Evolutionary conservation across 805 yeast genomes (phyloP).

Genomic region (Wickerhamiella nectarea): DNA sequence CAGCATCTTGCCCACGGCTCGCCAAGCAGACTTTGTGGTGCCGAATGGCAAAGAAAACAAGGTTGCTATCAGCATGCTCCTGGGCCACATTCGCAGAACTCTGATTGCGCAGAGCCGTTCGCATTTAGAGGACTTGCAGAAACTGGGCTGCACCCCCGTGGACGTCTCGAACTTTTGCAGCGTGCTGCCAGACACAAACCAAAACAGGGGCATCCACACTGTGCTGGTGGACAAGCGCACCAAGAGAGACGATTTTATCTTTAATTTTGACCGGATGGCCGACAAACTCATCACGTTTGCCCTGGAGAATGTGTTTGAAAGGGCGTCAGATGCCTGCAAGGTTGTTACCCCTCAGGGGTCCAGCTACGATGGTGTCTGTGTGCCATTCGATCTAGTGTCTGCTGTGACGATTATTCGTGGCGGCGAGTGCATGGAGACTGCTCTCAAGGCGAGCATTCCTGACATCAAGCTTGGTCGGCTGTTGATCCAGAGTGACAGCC

Average conservation of each 20-base stretch:
- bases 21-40: constrained; percentile 71
- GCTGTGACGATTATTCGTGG: constrained; percentile 77
- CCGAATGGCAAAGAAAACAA: constrained; percentile 79
- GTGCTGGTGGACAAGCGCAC: constrained; percentile 46
- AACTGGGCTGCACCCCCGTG: constrained; percentile 32
- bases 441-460: constrained; percentile 64
- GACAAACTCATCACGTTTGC: constrained; percentile 55
- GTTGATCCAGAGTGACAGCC: constrained; percentile 72
- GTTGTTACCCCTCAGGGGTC: constrained; percentile 34
- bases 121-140: constrained; percentile 52
- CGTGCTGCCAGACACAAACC: constrained; percentile 40
- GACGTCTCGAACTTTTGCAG: constrained; percentile 16
- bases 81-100: constrained; percentile 65
- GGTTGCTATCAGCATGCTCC: constrained; percentile 67
- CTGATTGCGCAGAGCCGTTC: constrained; percentile 46
- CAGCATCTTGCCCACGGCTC: constrained; percentile 61
- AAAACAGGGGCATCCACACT: constrained; percentile 57
- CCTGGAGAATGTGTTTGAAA: constrained; percentile 33
- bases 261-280: constrained; percentile 76
- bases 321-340: constrained; percentile 20
- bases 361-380: constrained; percentile 23
- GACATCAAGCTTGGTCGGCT: constrained; percentile 70
- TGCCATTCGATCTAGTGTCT: constrained; percentile 35
- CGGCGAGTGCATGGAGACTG: constrained; percentile 81
- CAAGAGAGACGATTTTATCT: constrained; percentile 63